Conservation (phyloP, 805 yeast genomes). For the Saturnispora diversa region DNA sequence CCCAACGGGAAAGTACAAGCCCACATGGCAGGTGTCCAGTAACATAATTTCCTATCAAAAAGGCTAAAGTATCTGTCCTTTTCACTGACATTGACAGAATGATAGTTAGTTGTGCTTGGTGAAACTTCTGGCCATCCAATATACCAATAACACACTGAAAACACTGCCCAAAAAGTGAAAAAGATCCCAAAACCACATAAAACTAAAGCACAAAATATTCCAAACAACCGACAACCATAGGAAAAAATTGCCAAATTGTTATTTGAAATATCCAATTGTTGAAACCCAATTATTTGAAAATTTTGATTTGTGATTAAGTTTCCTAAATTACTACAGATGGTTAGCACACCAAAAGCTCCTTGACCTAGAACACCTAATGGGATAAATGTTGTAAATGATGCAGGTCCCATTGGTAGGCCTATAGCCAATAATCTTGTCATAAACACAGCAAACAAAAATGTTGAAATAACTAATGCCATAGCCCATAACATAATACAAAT, state of each 20-base stretch:
- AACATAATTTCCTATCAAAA: conserved; percentile 16
- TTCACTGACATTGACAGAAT: conserved; percentile 27
- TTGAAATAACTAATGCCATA: conserved; percentile 40
- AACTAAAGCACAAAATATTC: conserved; percentile 20
- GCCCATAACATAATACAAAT: conserved; percentile 57
- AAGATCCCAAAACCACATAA: conserved; percentile 28
- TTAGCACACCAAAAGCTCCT: conserved; percentile 61
- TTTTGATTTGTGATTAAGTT: conserved; percentile 10
- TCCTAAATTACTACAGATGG: conserved; percentile 18
- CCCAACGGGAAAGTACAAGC: conserved; percentile 88
- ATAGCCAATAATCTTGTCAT: conserved; percentile 50
- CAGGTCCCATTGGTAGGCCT: conserved; percentile 48
- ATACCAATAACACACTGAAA: conserved; percentile 14
- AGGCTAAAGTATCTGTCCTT: conserved; percentile 29
- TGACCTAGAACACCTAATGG: conserved; percentile 85
- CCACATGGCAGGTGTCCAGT: conserved; percentile 59
- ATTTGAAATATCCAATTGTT: background rate
- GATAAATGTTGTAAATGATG: conserved; percentile 59
- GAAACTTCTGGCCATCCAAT: conserved; percentile 14
- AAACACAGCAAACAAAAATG: conserved; percentile 45
- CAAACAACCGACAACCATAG: conserved; percentile 9
- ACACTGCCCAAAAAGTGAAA: conserved; percentile 31
- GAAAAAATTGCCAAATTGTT: background rate
- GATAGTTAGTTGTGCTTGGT: conserved; percentile 2
- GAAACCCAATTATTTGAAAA: conserved; percentile 7